Evolutionary conservation across 495 filamentous ascomycete genomes (phyloP), one percentile per base, ranked within the genome.

Genomic region (Trichoderma asperelloides): DNA sequence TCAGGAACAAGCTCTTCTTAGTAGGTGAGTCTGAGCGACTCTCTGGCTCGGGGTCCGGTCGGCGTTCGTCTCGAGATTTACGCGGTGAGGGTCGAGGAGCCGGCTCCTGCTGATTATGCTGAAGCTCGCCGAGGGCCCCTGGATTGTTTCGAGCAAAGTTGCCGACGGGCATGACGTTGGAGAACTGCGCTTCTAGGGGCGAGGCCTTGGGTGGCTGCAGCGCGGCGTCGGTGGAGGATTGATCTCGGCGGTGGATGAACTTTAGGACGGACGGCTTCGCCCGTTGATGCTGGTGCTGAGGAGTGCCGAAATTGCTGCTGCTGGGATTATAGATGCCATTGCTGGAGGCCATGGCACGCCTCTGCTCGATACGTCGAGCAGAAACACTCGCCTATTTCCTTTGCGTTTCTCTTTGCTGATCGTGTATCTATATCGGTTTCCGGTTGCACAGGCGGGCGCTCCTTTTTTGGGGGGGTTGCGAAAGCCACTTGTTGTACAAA

Each of bases 1-100:
- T 86, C 83, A 67, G 84, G 77, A 75, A 80, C 81, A 89, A 86
- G 69, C 77, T 85, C 8, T 85, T 88, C 78, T 90, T 91, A 69
- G 86, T 72, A 0, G 79, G 78, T 33, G 79, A 79, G 8, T 73
- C 80, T 51, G 84, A 70, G 64, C 66, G 67, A 21, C 72, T 67
- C 62, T 77, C 65, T 23, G 66, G 63, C 9, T 25, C 71, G 33
- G 65, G 72, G 21, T 73, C 71, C 9, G 73, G 67, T 27, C 65
- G 66, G 30, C 27, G 64, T 51, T 71, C 70, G 2, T 77, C 73
- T 63, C 77, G 76, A 1, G 76, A 76, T 62, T 80, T 80, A 40
- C 72, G 77, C 23, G 55, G 25, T 28, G 78, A 77, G 37, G 80
- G 77, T 66, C 76, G 69, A 43, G 74, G 70, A 27, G 70, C 51